Evolutionary conservation across 2,329 filamentous ascomycete genomes (phyloP), one percentile per base, ranked within the genome.

Genomic region (Hirsutella thompsonii): DNA sequence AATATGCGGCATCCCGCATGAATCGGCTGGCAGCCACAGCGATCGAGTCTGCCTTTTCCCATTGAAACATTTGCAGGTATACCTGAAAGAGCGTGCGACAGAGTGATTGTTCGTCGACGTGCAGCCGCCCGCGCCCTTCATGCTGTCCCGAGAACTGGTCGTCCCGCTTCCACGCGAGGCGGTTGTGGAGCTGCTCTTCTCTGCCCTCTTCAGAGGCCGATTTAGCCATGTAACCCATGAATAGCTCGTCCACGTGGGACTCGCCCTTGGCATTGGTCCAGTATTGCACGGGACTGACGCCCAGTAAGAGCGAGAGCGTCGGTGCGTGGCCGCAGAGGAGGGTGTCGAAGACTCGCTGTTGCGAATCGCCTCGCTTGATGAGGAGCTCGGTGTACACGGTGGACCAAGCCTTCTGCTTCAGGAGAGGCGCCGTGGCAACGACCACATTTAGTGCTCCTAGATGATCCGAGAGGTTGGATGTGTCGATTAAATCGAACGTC

Each of bases 401-500:
- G 5, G 74, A 66, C 47, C 60, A 67, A 1, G 62, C 55, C 2
- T 51, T 46, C 8, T 55, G 39, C 5, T 60, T 63, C 9, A 80
- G 56, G 8, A 81, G 46, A 2, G 72, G 70, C 0, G 57, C 48
- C 0, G 66, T 55, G 1, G 72, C 41, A 53, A 74, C 48, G 19
- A 64, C 44, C 5, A 64, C 48, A 19, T 63, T 57, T 14, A 68
- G 45, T 3, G 58, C 48, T 1, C 58, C 62, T 10, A 67, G 53
- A 29, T 64, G 61, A 34, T 65, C 64, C 4, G 56, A 52, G 2
- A 68, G 50, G 37, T 67, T 65, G 2, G 63, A 65, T 0, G 72
- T 75, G 45, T 81, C 74, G 41, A 81, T 71, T 4, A 71, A 58
- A 49, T 78, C 66, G 47, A 79, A 81, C 3, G 41, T 36, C 4